phyloP scores from a whole-genome alignment of 139 green algal genomes.

The Astrephomene gubernaculifera region DNA sequence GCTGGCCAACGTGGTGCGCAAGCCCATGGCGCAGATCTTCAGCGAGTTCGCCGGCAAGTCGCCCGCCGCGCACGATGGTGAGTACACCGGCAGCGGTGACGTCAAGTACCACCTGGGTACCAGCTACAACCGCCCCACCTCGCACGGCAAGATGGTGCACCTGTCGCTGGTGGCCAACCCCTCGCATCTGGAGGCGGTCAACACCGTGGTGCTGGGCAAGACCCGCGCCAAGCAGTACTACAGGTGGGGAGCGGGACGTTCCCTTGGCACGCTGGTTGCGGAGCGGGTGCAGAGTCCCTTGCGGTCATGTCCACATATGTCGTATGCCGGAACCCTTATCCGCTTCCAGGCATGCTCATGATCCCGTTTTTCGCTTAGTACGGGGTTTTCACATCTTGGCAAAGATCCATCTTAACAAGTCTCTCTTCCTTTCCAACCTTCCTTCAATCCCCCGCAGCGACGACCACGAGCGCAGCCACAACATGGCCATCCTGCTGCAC shows the following conservation, averaged over 20 bases:
- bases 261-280: too few species aligned
- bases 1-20: constrained; percentile 98
- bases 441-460: constrained; percentile 27
- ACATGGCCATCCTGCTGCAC: constrained; percentile 95
- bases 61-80: constrained; percentile 47
- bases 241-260: constrained; percentile 9
- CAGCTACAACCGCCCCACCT: constrained; percentile 93
- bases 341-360: too few species aligned
- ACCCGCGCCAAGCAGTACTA: constrained; percentile 97
- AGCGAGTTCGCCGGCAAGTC: constrained; percentile 92
- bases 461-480: constrained; percentile 64
- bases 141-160: constrained; percentile 89
- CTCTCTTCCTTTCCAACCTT: too few species aligned
- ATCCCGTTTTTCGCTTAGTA: too few species aligned
- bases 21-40: constrained; percentile 98
- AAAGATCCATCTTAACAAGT: too few species aligned
- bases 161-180: constrained; percentile 97
- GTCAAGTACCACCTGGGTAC: constrained; percentile 99
- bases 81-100: constrained; percentile 73
- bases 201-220: constrained; percentile 96
- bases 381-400: too few species aligned
- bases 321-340: too few species aligned
- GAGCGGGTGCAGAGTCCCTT: too few species aligned
- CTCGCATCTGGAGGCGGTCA: constrained; percentile 96
- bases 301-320: too few species aligned